A percentile compares a stretch with the other conserved stretches of the same genome.
Conservation (phyloP, 495 filamentous ascomycete genomes). For the Penicillium egyptiacum region DNA sequence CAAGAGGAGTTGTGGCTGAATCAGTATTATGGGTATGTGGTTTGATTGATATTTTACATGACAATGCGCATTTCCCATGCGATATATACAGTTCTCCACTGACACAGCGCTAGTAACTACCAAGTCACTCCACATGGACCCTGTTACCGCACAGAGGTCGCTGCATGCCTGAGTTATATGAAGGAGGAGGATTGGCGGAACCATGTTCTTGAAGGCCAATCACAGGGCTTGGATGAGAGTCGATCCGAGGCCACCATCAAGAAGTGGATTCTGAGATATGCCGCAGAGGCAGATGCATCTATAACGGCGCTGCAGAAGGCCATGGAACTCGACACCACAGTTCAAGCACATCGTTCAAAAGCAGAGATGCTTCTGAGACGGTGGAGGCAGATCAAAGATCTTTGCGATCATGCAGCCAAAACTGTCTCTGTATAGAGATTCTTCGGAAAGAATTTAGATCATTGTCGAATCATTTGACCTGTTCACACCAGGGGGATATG, state of each 20-base stretch:
- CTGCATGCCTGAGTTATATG: constrained; percentile 55
- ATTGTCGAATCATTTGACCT: constrained; percentile 6
- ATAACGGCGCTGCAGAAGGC: constrained; percentile 37
- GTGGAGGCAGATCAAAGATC: constrained; percentile 52
- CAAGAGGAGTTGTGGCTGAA: constrained; percentile 52
- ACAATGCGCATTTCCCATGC: constrained; percentile 4
- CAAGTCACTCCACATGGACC: constrained; percentile 58
- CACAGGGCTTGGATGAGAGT: constrained; percentile 31
- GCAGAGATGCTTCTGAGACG: constrained; percentile 43
- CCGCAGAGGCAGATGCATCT: constrained; percentile 34
- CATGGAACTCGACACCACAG: constrained; percentile 25
- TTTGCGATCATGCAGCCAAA: constrained; percentile 38
- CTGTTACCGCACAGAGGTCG: constrained; percentile 73
- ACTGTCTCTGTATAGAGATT: constrained; percentile 20
- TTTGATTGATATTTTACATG: constrained; percentile 11
- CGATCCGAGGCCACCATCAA: constrained; percentile 39
- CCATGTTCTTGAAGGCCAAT: constrained; percentile 44
- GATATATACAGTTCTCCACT: constrained; percentile 14
- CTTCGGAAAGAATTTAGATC: not conserved
- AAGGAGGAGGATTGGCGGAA: constrained; percentile 46
- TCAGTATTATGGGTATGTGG: constrained; percentile 62
- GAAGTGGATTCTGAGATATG: constrained; percentile 42
- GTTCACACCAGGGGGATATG: not conserved
- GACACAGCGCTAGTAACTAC: constrained; percentile 51
- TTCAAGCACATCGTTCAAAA: constrained; percentile 26